These are phyloP conservation scores for Cruciata laevipes DNA, from an alignment of 257 asterid species.

Conservation along the genomic window DNA sequence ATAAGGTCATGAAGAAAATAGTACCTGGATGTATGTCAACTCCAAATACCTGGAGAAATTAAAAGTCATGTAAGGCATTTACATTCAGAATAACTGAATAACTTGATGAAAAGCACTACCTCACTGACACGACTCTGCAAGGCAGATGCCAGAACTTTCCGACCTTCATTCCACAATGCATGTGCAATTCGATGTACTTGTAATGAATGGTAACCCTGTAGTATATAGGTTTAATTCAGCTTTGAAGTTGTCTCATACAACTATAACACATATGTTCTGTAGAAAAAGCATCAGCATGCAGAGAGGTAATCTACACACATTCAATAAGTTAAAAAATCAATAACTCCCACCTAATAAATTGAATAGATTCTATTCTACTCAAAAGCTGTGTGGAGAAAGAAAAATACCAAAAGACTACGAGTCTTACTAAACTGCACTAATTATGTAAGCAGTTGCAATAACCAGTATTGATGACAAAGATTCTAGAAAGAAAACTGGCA, in stretches of 20 bases:
- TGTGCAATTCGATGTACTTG: conserved; percentile 44
- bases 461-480: no score
- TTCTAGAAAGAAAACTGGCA: background rate
- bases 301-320: background rate
- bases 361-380: background rate
- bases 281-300: background rate
- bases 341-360: background rate
- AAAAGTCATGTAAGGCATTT: conserved; percentile 1
- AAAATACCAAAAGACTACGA: background rate
- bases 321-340: background rate
- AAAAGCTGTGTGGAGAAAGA: background rate
- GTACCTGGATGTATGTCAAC: conserved; percentile 48
- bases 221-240: background rate
- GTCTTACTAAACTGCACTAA: background rate
- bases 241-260: background rate
- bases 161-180: conserved; percentile 41
- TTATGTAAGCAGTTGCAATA: background rate
- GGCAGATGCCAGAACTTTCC: conserved; percentile 35
- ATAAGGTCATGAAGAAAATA: background rate
- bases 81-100: background rate
- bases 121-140: conserved; percentile 44
- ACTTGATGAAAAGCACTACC: conserved; percentile 22
- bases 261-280: background rate
- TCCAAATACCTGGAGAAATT: conserved; percentile 33
- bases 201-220: conserved; percentile 40